Conservation (phyloP, 1,139 yeast species). For the Debaryomyces udenii region DNA sequence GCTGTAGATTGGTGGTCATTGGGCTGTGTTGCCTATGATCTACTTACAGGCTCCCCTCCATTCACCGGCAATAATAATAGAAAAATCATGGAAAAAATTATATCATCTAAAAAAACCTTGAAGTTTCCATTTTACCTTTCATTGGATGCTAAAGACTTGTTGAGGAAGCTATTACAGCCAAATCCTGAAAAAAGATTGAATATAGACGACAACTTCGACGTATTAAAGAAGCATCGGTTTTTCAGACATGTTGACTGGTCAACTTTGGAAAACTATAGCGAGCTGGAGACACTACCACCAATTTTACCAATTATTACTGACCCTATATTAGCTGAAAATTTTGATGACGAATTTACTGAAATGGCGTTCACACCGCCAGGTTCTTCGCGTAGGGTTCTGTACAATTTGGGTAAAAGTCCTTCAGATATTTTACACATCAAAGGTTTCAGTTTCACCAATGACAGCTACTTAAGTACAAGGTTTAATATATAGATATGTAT, state of each 20-base stretch:
- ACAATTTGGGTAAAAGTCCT: constrained; percentile 11
- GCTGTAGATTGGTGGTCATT: constrained; percentile 97
- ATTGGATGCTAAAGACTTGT: constrained; percentile 80
- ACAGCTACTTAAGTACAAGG: constrained; percentile 31
- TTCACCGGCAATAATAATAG: constrained; percentile 89
- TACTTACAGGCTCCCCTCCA: constrained; percentile 92
- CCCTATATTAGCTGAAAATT: constrained; percentile 88
- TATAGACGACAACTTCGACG: constrained; percentile 55
- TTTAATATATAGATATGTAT: constrained; percentile 4
- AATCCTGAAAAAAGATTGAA: constrained; percentile 77
- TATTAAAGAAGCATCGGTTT: constrained; percentile 70
- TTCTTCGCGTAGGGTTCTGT: background rate
- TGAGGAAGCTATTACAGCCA: constrained; percentile 71
- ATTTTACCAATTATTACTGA: constrained; percentile 85
- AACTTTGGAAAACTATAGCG: constrained; percentile 51
- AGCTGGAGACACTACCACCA: constrained; percentile 60
- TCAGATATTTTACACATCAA: constrained; percentile 43
- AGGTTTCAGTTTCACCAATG: constrained; percentile 49
- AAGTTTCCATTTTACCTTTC: constrained; percentile 82
- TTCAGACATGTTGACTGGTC: constrained; percentile 82
- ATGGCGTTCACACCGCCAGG: constrained; percentile 56
- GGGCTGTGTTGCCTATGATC: constrained; percentile 86
- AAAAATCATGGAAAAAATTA: constrained; percentile 77
- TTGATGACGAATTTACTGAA: constrained; percentile 85
- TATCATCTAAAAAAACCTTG: constrained; percentile 63